Percentiles rank a stretch among this genome's conserved stretches.
Conservation (phyloP, 2,329 filamentous ascomycete genomes). For the Cladophialophora psammophila region DNA sequence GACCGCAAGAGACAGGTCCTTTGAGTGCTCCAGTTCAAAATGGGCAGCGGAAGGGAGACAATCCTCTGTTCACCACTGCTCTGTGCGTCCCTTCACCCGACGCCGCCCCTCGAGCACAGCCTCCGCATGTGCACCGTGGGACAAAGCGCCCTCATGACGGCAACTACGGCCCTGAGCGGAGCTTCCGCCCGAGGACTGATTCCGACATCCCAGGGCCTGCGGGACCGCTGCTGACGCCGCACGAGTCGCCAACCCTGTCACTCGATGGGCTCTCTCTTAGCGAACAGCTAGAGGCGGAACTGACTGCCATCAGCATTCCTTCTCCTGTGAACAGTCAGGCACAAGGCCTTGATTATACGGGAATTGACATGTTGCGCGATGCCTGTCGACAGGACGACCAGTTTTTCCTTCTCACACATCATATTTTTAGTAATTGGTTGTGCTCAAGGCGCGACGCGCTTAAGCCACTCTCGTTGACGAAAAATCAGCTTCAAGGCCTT, state of each 20-base stretch:
- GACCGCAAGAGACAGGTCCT: too few relatives aligned
- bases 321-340: not conserved
- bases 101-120: too few relatives aligned
- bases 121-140: not conserved
- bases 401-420: conserved; percentile 63
- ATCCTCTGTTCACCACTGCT: too few relatives aligned
- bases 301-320: conserved; percentile 1
- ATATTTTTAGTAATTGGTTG: conserved; percentile 19
- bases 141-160: conserved; percentile 12
- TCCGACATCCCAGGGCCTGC: not conserved
- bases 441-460: not conserved
- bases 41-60: too few relatives aligned
- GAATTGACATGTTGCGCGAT: conserved; percentile 55
- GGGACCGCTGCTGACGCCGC: conserved; percentile 27
- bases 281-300: conserved; percentile 10
- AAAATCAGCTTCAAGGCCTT: conserved; percentile 16
- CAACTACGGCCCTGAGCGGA: not conserved
- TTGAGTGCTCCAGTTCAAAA: too few relatives aligned
- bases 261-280: not conserved
- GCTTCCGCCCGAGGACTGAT: not conserved
- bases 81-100: too few relatives aligned
- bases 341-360: conserved; percentile 8
- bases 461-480: conserved; percentile 2
- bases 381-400: conserved; percentile 65
- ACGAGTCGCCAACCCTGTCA: conserved; percentile 18